Conservation (phyloP, 1,284 basidiomycete genomes). For the Cryptococcus wingfieldii region DNA sequence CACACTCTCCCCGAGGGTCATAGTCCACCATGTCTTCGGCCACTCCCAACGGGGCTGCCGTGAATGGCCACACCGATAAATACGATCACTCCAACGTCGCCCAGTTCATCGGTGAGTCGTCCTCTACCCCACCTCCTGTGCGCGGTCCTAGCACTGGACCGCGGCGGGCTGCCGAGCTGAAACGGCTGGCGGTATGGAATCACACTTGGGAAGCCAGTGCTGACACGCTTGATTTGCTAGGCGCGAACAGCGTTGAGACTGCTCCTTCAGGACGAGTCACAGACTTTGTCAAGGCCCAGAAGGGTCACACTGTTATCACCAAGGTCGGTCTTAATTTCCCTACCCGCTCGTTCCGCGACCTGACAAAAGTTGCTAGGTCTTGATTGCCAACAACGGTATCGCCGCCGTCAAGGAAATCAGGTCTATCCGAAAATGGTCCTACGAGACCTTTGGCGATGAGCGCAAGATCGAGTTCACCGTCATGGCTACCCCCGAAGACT, state of each 20-base stretch:
- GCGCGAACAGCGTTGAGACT: constrained; percentile 83
- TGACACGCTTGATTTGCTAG: constrained; percentile 51
- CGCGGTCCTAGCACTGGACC: not conserved
- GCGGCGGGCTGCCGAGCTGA: not conserved
- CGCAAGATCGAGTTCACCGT: constrained; percentile 97
- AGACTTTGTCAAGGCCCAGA: constrained; percentile 87
- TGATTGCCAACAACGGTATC: constrained; percentile 98
- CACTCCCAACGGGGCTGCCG: constrained; percentile 22
- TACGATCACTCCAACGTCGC: constrained; percentile 62
- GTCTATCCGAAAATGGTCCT: constrained; percentile 98
- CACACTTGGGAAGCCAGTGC: not conserved
- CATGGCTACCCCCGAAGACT: constrained; percentile 99
- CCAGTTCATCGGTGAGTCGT: constrained; percentile 67
- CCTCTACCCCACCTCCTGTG: not conserved
- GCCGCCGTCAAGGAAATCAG: constrained; percentile 99
- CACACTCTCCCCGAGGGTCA: not conserved
- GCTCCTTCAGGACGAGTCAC: constrained; percentile 73
- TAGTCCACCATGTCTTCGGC: constrained; percentile 22
- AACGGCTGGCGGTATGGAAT: not conserved
- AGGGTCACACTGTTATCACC: constrained; percentile 97
- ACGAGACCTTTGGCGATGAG: constrained; percentile 97
- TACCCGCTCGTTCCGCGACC: not conserved
- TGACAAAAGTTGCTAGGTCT: constrained; percentile 58
- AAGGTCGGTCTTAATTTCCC: constrained; percentile 60
- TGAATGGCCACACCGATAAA: constrained; percentile 19